phyloP scores from a whole-genome alignment of 2,329 filamentous ascomycete genomes.

The Mycocentrospora acerina region DNA sequence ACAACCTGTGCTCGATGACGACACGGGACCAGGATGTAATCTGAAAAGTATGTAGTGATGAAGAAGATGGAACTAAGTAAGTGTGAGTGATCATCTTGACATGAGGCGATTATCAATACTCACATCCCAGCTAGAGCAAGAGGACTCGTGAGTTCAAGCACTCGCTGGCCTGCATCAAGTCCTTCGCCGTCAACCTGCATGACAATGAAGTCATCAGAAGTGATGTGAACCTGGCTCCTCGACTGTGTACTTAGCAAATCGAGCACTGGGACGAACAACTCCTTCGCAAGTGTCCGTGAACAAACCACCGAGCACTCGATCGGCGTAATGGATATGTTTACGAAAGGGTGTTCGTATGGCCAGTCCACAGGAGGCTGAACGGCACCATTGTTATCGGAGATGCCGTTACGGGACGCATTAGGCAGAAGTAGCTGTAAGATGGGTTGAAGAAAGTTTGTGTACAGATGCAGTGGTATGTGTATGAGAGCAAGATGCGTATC shows the following conservation, averaged over 20 bases:
- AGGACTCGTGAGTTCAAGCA: constrained; percentile 87
- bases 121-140: constrained; percentile 86
- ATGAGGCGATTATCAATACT: constrained; percentile 23
- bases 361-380: constrained; percentile 43
- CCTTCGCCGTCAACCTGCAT: constrained; percentile 89
- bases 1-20: constrained; percentile 74
- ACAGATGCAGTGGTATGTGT: constrained; percentile 80
- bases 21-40: constrained; percentile 89
- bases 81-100: constrained; percentile 4
- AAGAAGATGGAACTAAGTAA: constrained; percentile 79
- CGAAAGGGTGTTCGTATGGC: constrained; percentile 69
- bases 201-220: constrained; percentile 79
- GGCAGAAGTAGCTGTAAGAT: constrained; percentile 85
- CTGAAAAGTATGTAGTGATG: constrained; percentile 96
- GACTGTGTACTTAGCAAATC: constrained; percentile 57
- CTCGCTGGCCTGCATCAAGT: constrained; percentile 85
- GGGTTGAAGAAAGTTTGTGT: constrained; percentile 77
- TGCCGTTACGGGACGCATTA: constrained; percentile 42
- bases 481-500: constrained; percentile 85
- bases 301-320: constrained; percentile 93
- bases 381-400: constrained; percentile 28
- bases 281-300: constrained; percentile 70
- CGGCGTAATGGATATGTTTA: constrained; percentile 91
- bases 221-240: constrained; percentile 64
- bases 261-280: constrained; percentile 74